Evolutionary conservation across 192 early-diverging fungal genomes (phyloP).

Genomic region (Cetraspora pellucida): DNA sequence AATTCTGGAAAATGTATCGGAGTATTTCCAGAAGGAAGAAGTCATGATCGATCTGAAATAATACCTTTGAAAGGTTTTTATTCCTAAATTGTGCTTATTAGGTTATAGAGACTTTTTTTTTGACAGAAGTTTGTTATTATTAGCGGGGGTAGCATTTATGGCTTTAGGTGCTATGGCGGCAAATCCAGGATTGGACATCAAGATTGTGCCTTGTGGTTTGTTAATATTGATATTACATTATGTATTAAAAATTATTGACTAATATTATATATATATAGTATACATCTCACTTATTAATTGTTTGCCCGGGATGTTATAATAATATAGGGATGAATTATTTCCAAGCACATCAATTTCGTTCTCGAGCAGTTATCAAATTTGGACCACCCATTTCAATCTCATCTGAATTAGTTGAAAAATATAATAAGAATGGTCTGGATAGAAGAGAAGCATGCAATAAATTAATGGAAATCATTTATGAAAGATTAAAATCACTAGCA

Average conservation of each 20-base stretch:
- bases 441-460: slow-evolving; percentile 81
- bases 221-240: neutral
- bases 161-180: slow-evolving; percentile 87
- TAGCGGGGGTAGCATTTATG: slow-evolving; percentile 81
- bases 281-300: neutral
- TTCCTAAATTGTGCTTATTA: neutral
- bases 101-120: no score
- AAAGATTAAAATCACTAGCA: no score
- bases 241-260: neutral
- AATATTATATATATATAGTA: neutral
- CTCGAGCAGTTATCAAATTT: slow-evolving; percentile 93
- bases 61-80: slow-evolving; percentile 85
- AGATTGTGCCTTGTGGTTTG: slow-evolving; percentile 82
- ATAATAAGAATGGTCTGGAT: slow-evolving; percentile 73
- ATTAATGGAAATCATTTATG: neutral
- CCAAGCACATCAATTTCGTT: slow-evolving; percentile 93
- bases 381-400: slow-evolving; percentile 85
- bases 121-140: neutral
- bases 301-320: neutral
- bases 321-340: slow-evolving; percentile 84
- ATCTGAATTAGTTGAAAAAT: slow-evolving; percentile 75
- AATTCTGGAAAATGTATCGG: slow-evolving; percentile 78
- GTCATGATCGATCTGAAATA: slow-evolving; percentile 95
- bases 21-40: slow-evolving; percentile 98
- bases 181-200: slow-evolving; percentile 83